Conservation (phyloP, 2,329 filamentous ascomycete species). For the Pseudocercospora fuligena region DNA sequence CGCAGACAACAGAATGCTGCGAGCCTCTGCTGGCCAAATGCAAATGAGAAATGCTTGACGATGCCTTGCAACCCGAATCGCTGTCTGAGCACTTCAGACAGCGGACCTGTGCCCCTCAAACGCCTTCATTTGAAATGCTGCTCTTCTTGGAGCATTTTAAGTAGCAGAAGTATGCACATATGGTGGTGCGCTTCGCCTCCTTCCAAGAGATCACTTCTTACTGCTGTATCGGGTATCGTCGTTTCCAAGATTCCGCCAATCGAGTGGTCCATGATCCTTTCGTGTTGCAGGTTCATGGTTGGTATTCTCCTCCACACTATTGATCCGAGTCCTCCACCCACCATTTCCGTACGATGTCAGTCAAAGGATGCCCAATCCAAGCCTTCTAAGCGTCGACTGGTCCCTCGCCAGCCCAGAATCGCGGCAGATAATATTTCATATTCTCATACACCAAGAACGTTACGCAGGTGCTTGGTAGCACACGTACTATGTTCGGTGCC, state of each 20-base stretch:
- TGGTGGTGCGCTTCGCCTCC: too few relatives aligned
- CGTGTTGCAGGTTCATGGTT: neutral
- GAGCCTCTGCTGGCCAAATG: neutral
- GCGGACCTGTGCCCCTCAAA: neutral
- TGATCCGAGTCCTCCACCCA: constrained; percentile 3
- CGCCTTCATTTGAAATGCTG: neutral
- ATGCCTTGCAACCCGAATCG: neutral
- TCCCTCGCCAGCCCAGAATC: constrained; percentile 33
- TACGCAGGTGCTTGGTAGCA: constrained; percentile 92
- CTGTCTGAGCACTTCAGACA: constrained; percentile 9
- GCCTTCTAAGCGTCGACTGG: constrained; percentile 13
- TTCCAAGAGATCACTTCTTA: neutral
- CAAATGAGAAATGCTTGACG: neutral
- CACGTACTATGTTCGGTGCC: constrained; percentile 84
- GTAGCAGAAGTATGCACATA: neutral
- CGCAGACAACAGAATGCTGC: neutral
- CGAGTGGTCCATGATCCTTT: neutral
- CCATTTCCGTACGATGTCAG: neutral
- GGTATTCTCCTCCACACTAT: neutral
- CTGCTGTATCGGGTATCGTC: neutral
- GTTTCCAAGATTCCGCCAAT: neutral
- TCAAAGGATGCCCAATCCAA: constrained; percentile 6
- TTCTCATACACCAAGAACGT: constrained; percentile 98
- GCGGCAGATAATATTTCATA: constrained; percentile 71
- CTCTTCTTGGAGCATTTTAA: neutral